phyloP scores from a whole-genome alignment of 1,284 basidiomycete species.

The Trichosporon sp. region DNA sequence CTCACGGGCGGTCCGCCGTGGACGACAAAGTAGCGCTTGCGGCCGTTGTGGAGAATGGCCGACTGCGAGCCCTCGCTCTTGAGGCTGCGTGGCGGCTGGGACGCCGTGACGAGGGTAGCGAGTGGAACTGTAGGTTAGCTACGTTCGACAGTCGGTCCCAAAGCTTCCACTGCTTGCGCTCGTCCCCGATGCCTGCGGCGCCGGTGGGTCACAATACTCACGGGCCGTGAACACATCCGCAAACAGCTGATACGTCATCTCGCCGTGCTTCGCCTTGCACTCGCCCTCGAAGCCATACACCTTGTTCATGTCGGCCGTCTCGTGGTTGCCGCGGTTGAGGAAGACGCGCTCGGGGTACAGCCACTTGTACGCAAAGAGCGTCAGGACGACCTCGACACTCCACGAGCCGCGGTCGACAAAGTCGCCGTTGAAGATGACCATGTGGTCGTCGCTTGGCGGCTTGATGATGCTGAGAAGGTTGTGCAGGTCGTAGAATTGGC shows the following conservation, averaged over 20 bases:
- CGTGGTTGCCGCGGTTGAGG: conserved; percentile 94
- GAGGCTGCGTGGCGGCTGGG: conserved; percentile 56
- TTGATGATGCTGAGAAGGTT: conserved; percentile 84
- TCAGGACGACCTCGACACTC: conserved; percentile 90
- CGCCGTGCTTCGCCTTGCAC: conserved; percentile 89
- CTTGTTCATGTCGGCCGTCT: conserved; percentile 70
- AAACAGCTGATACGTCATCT: conserved; percentile 82
- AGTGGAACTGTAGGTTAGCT: conserved; percentile 64
- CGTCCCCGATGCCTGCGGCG: neutral
- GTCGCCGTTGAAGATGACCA: conserved; percentile 86
- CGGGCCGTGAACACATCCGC: conserved; percentile 83
- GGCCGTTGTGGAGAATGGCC: conserved; percentile 72
- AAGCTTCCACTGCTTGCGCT: neutral
- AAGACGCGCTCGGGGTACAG: conserved; percentile 79
- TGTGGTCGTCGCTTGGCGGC: conserved; percentile 70
- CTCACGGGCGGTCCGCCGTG: conserved; percentile 90
- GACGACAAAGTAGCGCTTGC: conserved; percentile 89
- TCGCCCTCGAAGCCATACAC: conserved; percentile 95
- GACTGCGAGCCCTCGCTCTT: conserved; percentile 44
- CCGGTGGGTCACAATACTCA: conserved; percentile 49
- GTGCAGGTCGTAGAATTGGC: conserved; percentile 90
- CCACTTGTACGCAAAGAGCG: conserved; percentile 96
- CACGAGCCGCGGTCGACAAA: conserved; percentile 96
- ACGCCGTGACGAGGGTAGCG: conserved; percentile 74
- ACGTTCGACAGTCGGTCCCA: too few relatives aligned